These are phyloP conservation scores for Candida gorgasii DNA, from an alignment of 805 yeast genomes.

Conservation along the genomic window DNA sequence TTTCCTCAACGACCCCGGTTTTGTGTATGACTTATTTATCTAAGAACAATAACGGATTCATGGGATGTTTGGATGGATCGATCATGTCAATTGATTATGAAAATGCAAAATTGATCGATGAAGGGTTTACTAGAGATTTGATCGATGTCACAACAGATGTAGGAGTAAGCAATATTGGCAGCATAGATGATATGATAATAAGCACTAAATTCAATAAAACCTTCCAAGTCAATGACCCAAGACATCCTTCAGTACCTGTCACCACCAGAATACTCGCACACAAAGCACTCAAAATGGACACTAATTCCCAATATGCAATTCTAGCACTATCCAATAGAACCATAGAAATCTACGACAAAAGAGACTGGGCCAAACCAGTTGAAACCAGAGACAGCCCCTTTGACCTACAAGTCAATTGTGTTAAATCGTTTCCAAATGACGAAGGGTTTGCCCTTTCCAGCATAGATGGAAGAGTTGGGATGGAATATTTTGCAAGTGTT, in stretches of 20 bases:
- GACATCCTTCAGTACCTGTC: slow-evolving; percentile 17
- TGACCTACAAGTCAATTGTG: slow-evolving; percentile 60
- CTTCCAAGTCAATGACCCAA: slow-evolving; percentile 48
- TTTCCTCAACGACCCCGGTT: slow-evolving; percentile 21
- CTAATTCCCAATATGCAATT: slow-evolving; percentile 43
- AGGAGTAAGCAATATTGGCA: slow-evolving; percentile 39
- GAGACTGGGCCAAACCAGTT: slow-evolving; percentile 46
- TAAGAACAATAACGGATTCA: slow-evolving; percentile 33
- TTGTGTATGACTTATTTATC: slow-evolving; percentile 30
- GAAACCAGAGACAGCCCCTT: slow-evolving; percentile 63
- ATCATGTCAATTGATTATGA: slow-evolving; percentile 54
- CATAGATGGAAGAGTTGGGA: slow-evolving; percentile 79
- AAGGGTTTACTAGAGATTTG: slow-evolving; percentile 15
- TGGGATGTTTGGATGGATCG: slow-evolving; percentile 58
- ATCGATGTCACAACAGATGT: slow-evolving; percentile 13
- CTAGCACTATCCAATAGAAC: slow-evolving; percentile 55
- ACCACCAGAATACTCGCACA: slow-evolving; percentile 29
- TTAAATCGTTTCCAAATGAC: slow-evolving; percentile 53
- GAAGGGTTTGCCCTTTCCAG: slow-evolving; percentile 68
- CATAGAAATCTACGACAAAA: slow-evolving; percentile 58
- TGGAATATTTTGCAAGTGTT: slow-evolving; percentile 62
- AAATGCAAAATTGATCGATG: slow-evolving; percentile 23
- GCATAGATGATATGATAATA: slow-evolving; percentile 33
- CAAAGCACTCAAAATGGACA: slow-evolving; percentile 66
- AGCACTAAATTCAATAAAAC: slow-evolving; percentile 66